phyloP scores from a whole-genome alignment of 257 asterid genomes.

The Avicennia marina region DNA sequence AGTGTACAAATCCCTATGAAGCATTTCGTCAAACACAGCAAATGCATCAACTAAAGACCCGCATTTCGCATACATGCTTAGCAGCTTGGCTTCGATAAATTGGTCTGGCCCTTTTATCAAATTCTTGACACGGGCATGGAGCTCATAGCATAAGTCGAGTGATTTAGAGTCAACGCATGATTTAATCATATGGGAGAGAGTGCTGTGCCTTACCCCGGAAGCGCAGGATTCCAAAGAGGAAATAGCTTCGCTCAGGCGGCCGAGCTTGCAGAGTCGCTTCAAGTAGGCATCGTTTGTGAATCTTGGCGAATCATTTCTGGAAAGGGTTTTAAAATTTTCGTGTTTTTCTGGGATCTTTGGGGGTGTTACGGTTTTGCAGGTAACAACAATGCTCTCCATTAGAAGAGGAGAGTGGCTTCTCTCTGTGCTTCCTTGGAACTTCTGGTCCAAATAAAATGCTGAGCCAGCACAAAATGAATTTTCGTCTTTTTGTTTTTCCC shows the following conservation, averaged over 20 bases:
- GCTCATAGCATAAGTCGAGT: conserved; percentile 40
- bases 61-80: conserved; percentile 64
- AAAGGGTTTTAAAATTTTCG: conserved; percentile 1
- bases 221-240: conserved; percentile 41
- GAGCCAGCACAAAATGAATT: no score
- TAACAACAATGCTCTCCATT: conserved; percentile 64
- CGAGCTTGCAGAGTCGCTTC: conserved; percentile 55
- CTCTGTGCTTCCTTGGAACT: background rate
- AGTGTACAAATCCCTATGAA: conserved; percentile 49
- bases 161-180: conserved; percentile 51
- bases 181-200: conserved; percentile 50
- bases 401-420: background rate
- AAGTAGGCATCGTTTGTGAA: conserved; percentile 43
- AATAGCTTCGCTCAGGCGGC: conserved; percentile 57
- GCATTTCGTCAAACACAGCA: conserved; percentile 55
- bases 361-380: conserved; percentile 35
- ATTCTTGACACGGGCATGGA: conserved; percentile 34
- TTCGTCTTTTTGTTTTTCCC: no score
- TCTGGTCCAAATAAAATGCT: no score
- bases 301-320: conserved; percentile 20
- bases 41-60: conserved; percentile 58
- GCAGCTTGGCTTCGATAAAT: conserved; percentile 47
- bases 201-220: conserved; percentile 43
- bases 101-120: conserved; percentile 40
- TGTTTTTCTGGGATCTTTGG: conserved; percentile 31